Percentiles rank a stretch among this genome's conserved stretches.
Conservation (phyloP, 176 grass and related monocot species). For the Tillandsia fasciculata region DNA sequence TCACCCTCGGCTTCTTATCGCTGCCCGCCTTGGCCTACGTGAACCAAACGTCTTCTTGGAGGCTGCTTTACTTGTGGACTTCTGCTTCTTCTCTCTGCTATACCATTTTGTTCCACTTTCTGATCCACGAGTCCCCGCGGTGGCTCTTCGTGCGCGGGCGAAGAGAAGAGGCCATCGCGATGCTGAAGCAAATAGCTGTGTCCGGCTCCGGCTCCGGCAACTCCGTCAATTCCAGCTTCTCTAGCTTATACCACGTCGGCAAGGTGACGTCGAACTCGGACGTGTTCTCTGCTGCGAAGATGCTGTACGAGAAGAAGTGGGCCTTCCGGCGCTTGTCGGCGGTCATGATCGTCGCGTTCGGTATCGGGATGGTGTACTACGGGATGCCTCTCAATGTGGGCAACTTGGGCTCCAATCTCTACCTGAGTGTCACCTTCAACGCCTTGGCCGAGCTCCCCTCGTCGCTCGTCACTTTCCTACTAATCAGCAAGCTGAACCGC, state of each 20-base stretch:
- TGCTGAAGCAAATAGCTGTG: conserved; percentile 40
- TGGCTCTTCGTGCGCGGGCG: conserved; percentile 84
- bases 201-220: conserved; percentile 35
- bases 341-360: conserved; percentile 53
- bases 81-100: conserved; percentile 58
- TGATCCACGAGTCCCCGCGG: conserved; percentile 70
- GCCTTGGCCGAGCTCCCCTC: conserved; percentile 66
- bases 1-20: conserved; percentile 77
- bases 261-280: not conserved
- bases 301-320: conserved; percentile 55
- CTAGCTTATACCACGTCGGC: conserved; percentile 42
- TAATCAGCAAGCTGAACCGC: conserved; percentile 46
- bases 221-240: conserved; percentile 69
- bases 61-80: conserved; percentile 64
- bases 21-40: conserved; percentile 63
- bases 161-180: conserved; percentile 61
- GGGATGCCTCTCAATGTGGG: conserved; percentile 92
- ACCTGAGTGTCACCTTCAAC: conserved; percentile 76
- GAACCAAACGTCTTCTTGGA: conserved; percentile 47
- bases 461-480: conserved; percentile 34
- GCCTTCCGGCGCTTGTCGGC: conserved; percentile 47
- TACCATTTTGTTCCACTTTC: conserved; percentile 33
- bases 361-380: conserved; percentile 75
- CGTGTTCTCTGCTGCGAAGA: conserved; percentile 38
- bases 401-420: conserved; percentile 68